These are phyloP conservation scores for Starmerella bombi DNA, from an alignment of 805 yeast genomes.

Conservation along the genomic window DNA sequence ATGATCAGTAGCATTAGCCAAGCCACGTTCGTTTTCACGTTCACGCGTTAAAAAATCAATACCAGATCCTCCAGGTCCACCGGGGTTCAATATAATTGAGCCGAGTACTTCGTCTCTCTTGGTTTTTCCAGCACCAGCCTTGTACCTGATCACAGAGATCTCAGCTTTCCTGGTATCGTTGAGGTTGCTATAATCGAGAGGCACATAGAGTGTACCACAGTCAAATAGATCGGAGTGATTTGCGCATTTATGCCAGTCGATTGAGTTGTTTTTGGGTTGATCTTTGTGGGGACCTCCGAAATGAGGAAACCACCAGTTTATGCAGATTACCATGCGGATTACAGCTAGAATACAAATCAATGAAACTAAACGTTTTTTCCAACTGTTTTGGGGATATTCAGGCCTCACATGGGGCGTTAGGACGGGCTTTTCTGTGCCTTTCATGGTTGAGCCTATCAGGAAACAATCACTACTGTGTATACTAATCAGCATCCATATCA, in stretches of 20 bases:
- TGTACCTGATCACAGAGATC: conserved; percentile 9
- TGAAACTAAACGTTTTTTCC: too few species aligned
- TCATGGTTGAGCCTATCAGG: too few species aligned
- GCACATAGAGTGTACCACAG: conserved; percentile 8
- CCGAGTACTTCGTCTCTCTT: conserved; percentile 14
- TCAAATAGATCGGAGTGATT: not conserved
- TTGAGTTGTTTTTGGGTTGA: too few species aligned
- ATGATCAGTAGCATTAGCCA: conserved; percentile 10
- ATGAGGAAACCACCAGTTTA: too few species aligned
- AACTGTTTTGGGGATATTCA: too few species aligned
- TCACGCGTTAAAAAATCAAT: conserved; percentile 4
- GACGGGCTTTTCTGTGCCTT: too few species aligned
- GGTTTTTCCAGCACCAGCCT: conserved; percentile 13
- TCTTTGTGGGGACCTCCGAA: too few species aligned
- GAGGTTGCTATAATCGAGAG: conserved; percentile 10
- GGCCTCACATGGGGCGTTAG: too few species aligned
- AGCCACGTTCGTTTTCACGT: not conserved
- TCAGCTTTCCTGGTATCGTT: conserved; percentile 9
- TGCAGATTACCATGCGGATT: too few species aligned
- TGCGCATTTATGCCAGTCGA: conserved; percentile 4
- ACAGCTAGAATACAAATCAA: too few species aligned
- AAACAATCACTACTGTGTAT: too few species aligned
- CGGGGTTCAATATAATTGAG: conserved; percentile 20
- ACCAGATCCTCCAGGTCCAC: conserved; percentile 23
- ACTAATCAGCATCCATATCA: too few species aligned